phyloP scores from a whole-genome alignment of 179 eudicot genomes.

The Camellia oleifera region DNA sequence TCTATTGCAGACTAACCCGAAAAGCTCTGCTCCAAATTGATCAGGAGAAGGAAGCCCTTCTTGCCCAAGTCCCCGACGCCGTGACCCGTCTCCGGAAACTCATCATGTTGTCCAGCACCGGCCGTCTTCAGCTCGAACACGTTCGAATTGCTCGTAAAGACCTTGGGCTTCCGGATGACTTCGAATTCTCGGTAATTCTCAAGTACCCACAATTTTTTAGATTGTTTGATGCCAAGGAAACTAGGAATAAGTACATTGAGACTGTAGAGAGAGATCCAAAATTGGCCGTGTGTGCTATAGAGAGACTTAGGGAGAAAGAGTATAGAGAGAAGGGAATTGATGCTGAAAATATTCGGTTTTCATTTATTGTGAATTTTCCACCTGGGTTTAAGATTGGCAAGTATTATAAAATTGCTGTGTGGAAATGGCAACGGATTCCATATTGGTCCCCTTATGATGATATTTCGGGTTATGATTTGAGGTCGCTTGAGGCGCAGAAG shows the following conservation, averaged over 20 bases:
- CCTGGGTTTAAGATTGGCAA: slow-evolving; percentile 54
- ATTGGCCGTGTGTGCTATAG: slow-evolving; percentile 39
- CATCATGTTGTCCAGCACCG: slow-evolving; percentile 45
- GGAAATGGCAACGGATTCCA: slow-evolving; percentile 62
- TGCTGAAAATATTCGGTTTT: slow-evolving; percentile 49
- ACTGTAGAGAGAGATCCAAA: slow-evolving; percentile 34
- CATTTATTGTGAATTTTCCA: slow-evolving; percentile 53
- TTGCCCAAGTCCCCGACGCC: slow-evolving; percentile 40
- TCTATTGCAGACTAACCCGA: slow-evolving; percentile 44
- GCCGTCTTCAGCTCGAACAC: slow-evolving; percentile 40
- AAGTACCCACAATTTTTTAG: slow-evolving; percentile 46
- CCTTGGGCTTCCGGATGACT: slow-evolving; percentile 56
- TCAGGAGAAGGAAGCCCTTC: slow-evolving; percentile 40
- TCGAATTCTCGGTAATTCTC: slow-evolving; percentile 45
- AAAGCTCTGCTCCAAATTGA: slow-evolving; percentile 44
- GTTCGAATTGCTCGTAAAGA: slow-evolving; percentile 42
- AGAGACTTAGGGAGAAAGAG: slow-evolving; percentile 46
- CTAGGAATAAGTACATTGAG: slow-evolving; percentile 47
- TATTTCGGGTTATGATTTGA: slow-evolving; percentile 45
- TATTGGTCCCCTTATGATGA: slow-evolving; percentile 62
- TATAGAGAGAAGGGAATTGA: slow-evolving; percentile 52
- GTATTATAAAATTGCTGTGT: slow-evolving; percentile 49
- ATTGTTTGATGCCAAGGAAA: slow-evolving; percentile 45
- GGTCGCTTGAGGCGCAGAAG: slow-evolving; percentile 55
- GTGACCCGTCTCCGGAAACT: slow-evolving; percentile 47